Conservation (phyloP, 139 green algal species). For the Mychonastes homosphaera region DNA sequence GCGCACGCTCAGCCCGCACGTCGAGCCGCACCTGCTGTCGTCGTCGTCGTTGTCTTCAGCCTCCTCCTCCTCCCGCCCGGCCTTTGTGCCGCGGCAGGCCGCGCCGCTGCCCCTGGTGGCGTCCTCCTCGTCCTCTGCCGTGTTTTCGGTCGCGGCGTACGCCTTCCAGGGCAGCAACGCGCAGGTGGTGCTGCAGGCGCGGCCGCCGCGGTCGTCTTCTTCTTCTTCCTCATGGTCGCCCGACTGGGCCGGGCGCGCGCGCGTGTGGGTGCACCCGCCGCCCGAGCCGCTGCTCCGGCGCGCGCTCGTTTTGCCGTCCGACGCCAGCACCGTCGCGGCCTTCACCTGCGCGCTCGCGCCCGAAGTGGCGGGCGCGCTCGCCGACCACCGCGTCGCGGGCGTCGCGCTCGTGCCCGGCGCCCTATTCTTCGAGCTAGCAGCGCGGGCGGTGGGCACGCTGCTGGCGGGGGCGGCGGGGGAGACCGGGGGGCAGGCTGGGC, state of each 20-base stretch:
- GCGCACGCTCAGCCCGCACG: constrained; percentile 47
- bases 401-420: constrained; percentile 46
- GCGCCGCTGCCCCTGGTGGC: constrained; percentile 7
- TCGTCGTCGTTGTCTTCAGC: too few relatives aligned
- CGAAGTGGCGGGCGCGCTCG: constrained; percentile 24
- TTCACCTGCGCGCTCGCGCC: too few relatives aligned
- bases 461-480: not conserved
- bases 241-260: too few relatives aligned
- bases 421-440: constrained; percentile 47
- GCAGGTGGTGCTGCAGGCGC: too few relatives aligned
- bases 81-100: constrained; percentile 8
- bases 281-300: too few relatives aligned
- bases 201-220: too few relatives aligned
- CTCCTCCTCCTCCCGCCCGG: too few relatives aligned
- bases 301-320: too few relatives aligned
- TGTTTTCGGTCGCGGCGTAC: not conserved
- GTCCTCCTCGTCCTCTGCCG: not conserved
- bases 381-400: constrained; percentile 55
- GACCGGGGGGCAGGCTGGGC: not conserved
- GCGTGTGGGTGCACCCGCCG: too few relatives aligned
- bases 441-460: constrained; percentile 14
- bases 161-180: constrained; percentile 6
- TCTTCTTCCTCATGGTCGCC: too few relatives aligned
- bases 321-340: too few relatives aligned
- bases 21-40: too few relatives aligned